Percentiles rank a stretch among this genome's conserved stretches.
phyloP scores from a whole-genome alignment of 257 asterid species.

The Knoxia roxburghii region DNA sequence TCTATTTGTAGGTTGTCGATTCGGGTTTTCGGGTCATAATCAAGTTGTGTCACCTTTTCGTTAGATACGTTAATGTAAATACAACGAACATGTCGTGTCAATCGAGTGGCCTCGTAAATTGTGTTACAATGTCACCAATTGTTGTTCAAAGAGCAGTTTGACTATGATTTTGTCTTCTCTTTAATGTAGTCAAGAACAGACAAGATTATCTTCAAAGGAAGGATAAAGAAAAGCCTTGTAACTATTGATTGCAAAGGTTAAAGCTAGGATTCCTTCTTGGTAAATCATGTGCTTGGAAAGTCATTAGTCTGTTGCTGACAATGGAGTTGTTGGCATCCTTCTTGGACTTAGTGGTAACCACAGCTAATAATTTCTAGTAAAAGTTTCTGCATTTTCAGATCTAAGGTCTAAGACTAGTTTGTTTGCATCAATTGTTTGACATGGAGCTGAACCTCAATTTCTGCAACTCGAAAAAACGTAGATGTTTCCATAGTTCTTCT shows the following conservation, averaged over 20 bases:
- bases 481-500: not conserved
- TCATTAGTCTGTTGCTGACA: not conserved
- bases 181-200: not conserved
- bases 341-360: not conserved
- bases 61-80: too few relatives aligned
- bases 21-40: too few relatives aligned
- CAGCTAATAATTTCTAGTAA: not conserved
- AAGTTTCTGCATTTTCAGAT: not conserved
- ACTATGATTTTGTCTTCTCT: not conserved
- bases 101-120: too few relatives aligned
- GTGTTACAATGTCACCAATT: too few relatives aligned
- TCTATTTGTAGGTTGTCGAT: not conserved
- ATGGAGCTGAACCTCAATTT: not conserved
- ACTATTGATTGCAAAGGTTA: not conserved
- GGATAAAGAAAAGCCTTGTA: not conserved
- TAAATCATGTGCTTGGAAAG: conserved; percentile 1
- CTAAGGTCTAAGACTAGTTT: not conserved
- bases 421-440: not conserved
- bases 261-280: not conserved
- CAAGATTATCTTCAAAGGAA: not conserved
- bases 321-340: conserved; percentile 2
- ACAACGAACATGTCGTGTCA: too few relatives aligned
- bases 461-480: not conserved
- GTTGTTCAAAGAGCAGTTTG: not conserved
- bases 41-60: too few relatives aligned